phyloP scores from a whole-genome alignment of 108 stramenopile genomes.

The Pseudonitzschia multistriata region DNA sequence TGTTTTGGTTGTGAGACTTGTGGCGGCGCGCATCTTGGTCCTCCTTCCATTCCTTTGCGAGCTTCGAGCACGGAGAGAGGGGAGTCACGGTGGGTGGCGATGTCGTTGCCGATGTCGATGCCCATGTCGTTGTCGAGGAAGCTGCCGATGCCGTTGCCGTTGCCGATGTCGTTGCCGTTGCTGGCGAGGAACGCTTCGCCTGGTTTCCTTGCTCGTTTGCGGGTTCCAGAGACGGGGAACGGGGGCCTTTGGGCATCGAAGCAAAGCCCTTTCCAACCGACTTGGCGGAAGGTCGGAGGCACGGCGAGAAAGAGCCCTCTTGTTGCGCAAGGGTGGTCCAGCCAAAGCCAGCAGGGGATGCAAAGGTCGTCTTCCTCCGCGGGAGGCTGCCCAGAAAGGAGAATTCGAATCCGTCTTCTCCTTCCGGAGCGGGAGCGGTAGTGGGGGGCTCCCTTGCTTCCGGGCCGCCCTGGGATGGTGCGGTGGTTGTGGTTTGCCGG shows the following conservation, averaged over 20 bases:
- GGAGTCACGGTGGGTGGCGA: neutral
- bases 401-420: neutral
- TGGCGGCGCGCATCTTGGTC: slow-evolving; percentile 19
- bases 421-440: neutral
- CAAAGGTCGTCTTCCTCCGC: neutral
- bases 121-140: neutral
- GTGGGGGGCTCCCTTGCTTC: neutral
- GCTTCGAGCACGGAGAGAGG: slow-evolving; percentile 28
- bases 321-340: no score
- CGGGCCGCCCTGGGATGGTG: no score
- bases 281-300: no score
- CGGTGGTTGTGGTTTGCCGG: no score
- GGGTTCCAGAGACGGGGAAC: neutral
- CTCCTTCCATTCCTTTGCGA: slow-evolving; percentile 26
- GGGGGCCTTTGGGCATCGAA: no score
- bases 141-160: neutral
- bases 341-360: neutral
- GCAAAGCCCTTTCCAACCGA: no score
- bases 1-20: no score
- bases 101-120: neutral
- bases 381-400: neutral
- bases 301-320: no score
- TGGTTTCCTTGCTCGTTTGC: neutral
- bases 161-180: neutral
- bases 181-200: neutral